Conservation (phyloP, 352 stramenopile species). For the Phytophthora podocarpi region DNA sequence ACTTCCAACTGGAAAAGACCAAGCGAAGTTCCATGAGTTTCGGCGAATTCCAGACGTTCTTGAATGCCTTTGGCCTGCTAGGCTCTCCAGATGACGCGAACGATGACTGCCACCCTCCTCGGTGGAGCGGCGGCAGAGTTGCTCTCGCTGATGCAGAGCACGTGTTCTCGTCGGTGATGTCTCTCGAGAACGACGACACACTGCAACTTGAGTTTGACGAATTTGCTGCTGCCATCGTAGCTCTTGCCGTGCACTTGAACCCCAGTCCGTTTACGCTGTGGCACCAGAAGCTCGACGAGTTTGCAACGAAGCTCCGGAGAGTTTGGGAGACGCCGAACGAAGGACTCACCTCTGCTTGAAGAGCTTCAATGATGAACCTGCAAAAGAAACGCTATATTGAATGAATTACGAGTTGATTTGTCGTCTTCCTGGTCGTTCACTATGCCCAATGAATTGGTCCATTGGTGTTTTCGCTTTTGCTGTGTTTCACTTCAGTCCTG, state of each 20-base stretch:
- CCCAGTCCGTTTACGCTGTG: constrained; percentile 55
- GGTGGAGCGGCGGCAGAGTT: constrained; percentile 13
- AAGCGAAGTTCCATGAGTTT: constrained; percentile 63
- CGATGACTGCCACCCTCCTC: background rate
- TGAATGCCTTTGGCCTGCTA: constrained; percentile 39
- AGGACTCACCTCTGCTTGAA: background rate
- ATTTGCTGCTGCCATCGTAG: constrained; percentile 51
- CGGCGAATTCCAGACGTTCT: constrained; percentile 49
- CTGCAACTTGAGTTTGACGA: constrained; percentile 69
- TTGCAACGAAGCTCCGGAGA: constrained; percentile 35
- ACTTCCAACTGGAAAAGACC: constrained; percentile 58
- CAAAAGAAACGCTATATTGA: constrained; percentile 16
- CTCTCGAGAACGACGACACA: constrained; percentile 55
- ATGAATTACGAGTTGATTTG: constrained; percentile 13
- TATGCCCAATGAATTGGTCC: constrained; percentile 5
- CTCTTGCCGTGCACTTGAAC: constrained; percentile 47
- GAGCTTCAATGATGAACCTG: constrained; percentile 2
- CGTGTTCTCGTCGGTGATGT: constrained; percentile 57
- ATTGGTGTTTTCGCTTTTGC: constrained; percentile 5
- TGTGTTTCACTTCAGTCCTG: constrained; percentile 6
- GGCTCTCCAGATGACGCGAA: background rate
- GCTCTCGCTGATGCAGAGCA: constrained; percentile 28
- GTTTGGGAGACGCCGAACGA: constrained; percentile 10
- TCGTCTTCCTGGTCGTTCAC: background rate
- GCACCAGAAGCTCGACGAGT: constrained; percentile 61